Conservation (phyloP, 257 asterid genomes). For the Solanum piurae region DNA sequence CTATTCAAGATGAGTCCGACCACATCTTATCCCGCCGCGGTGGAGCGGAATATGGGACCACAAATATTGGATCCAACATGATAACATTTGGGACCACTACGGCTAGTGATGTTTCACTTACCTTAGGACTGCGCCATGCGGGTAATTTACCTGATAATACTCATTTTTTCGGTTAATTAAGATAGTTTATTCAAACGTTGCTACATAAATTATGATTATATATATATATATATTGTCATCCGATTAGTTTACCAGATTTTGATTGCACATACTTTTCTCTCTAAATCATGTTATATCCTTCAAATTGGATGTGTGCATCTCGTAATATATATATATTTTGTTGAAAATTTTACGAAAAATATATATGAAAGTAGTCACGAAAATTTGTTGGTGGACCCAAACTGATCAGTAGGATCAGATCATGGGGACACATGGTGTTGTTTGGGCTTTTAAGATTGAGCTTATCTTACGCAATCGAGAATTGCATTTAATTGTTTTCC, state of each 20-base stretch:
- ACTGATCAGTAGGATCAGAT: not conserved
- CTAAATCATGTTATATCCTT: not conserved
- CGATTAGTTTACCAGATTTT: not conserved
- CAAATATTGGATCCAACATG: slow-evolving; percentile 29
- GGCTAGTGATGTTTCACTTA: slow-evolving; percentile 79
- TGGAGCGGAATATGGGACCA: not conserved
- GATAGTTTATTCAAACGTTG: slow-evolving; percentile 23
- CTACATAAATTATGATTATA: not conserved
- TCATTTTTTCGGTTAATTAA: slow-evolving; percentile 39
- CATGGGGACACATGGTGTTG: not conserved
- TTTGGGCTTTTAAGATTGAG: not conserved
- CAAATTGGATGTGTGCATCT: not conserved
- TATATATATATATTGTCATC: not conserved
- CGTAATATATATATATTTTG: too few relatives aligned
- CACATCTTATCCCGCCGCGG: not conserved
- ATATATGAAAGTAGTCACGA: not conserved
- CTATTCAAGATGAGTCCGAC: slow-evolving; percentile 1
- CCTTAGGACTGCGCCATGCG: slow-evolving; percentile 86
- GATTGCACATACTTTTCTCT: not conserved
- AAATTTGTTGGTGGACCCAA: not conserved
- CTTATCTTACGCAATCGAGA: not conserved
- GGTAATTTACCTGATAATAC: slow-evolving; percentile 72
- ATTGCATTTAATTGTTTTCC: not conserved
- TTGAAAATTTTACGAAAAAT: not conserved
- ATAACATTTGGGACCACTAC: slow-evolving; percentile 52